Percentiles rank a stretch among this genome's conserved stretches.
Evolutionary conservation across 1,284 basidiomycete genomes (phyloP).

Genomic region (Apiotrichum montevideense): DNA sequence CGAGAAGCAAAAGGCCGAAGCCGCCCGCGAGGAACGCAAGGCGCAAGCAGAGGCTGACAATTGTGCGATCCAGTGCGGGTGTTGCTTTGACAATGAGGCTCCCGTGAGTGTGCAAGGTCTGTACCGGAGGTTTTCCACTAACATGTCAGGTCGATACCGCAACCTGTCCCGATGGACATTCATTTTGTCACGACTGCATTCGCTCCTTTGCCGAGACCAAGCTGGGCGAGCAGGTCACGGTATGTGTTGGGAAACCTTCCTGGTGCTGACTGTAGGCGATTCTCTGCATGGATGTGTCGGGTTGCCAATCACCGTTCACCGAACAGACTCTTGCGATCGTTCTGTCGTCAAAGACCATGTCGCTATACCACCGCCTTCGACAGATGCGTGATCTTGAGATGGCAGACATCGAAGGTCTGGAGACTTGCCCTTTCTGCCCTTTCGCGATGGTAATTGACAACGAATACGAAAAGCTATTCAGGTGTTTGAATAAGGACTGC

Average conservation of each 20-base stretch:
- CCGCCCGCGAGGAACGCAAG: conserved; percentile 24
- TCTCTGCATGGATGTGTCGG: conserved; percentile 71
- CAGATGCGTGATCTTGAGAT: conserved; percentile 69
- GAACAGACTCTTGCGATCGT: conserved; percentile 59
- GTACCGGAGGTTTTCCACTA: background rate
- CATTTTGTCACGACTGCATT: conserved; percentile 63
- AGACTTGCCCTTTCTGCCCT: conserved; percentile 81
- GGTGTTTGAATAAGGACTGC: conserved; percentile 68
- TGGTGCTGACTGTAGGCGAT: conserved; percentile 49
- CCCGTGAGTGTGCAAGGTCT: conserved; percentile 54
- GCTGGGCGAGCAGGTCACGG: conserved; percentile 45
- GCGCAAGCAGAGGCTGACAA: conserved; percentile 48
- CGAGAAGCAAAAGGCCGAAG: conserved; percentile 23
- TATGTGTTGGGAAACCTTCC: conserved; percentile 14
- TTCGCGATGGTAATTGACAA: conserved; percentile 72
- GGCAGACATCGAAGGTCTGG: conserved; percentile 57
- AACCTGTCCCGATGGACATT: conserved; percentile 73
- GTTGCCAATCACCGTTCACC: conserved; percentile 63
- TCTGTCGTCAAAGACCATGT: conserved; percentile 54
- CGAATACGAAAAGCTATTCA: conserved; percentile 66
- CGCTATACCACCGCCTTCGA: conserved; percentile 64
- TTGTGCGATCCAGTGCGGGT: conserved; percentile 69
- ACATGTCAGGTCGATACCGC: conserved; percentile 63
- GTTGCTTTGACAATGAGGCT: conserved; percentile 66
- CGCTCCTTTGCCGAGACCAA: conserved; percentile 44